A percentile compares a stretch with the other conserved stretches of the same genome.
phyloP scores from a whole-genome alignment of 2,329 filamentous ascomycete species.

The Botryosphaeria agaves region DNA sequence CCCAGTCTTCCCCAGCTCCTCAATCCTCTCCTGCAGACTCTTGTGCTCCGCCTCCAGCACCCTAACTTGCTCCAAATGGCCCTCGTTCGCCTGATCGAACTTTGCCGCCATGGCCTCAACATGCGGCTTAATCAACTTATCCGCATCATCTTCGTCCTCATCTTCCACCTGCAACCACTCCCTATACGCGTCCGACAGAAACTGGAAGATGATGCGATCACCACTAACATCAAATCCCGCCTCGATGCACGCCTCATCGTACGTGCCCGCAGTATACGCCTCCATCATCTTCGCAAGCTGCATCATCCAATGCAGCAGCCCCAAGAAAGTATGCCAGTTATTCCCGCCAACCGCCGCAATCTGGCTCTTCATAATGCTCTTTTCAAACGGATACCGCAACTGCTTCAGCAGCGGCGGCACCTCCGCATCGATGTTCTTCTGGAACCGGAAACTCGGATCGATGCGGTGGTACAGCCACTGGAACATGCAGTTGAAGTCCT shows the following conservation, averaged over 20 bases:
- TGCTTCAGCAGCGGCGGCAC: slow-evolving; percentile 87
- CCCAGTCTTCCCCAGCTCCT: slow-evolving; percentile 72
- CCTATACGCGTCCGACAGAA: slow-evolving; percentile 74
- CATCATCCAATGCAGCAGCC: slow-evolving; percentile 98
- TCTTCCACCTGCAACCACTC: slow-evolving; percentile 89
- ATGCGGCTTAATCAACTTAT: slow-evolving; percentile 64
- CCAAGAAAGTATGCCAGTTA: slow-evolving; percentile 92
- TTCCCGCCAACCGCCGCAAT: slow-evolving; percentile 89
- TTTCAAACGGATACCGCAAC: slow-evolving; percentile 84
- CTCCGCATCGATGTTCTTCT: slow-evolving; percentile 89
- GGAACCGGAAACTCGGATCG: slow-evolving; percentile 82
- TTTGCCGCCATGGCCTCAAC: slow-evolving; percentile 73
- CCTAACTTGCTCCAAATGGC: slow-evolving; percentile 68
- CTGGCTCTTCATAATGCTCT: slow-evolving; percentile 90
- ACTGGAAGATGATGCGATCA: slow-evolving; percentile 88
- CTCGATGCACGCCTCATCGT: slow-evolving; percentile 81
- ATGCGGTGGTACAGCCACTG: slow-evolving; percentile 95
- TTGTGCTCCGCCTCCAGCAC: slow-evolving; percentile 76
- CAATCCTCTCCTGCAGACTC: slow-evolving; percentile 66
- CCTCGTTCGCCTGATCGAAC: slow-evolving; percentile 72
- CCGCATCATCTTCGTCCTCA: slow-evolving; percentile 67
- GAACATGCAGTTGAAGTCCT: slow-evolving; percentile 96
- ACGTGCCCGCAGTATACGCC: slow-evolving; percentile 57
- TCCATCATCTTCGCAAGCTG: slow-evolving; percentile 90
- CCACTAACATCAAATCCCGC: slow-evolving; percentile 73